Evolutionary conservation across 176 grass and related monocot genomes (phyloP).

Genomic region (Phoenix dactylifera): DNA sequence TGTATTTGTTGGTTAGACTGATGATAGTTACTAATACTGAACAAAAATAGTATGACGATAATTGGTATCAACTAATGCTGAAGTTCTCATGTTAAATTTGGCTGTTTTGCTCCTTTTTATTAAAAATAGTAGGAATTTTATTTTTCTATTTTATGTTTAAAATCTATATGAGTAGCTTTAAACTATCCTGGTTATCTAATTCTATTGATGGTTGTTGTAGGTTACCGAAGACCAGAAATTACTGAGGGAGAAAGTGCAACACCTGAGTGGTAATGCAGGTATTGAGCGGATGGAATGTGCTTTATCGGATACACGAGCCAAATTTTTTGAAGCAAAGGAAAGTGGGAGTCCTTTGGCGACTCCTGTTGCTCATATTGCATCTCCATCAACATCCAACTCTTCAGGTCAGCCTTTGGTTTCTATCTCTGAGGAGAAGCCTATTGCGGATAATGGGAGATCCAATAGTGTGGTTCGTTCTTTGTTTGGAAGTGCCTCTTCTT

Average conservation of each 20-base stretch:
- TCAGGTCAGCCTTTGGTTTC: conserved; percentile 16
- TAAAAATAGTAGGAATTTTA: no score
- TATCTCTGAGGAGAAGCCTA: conserved; percentile 14
- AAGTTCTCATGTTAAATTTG: no score
- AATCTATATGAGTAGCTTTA: no score
- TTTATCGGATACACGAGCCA: conserved; percentile 57
- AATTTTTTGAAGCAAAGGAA: conserved; percentile 83
- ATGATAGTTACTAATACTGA: no score
- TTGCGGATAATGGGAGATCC: conserved; percentile 15
- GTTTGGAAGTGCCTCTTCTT: conserved; percentile 24
- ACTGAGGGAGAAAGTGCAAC: conserved; percentile 79
- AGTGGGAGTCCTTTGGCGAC: conserved; percentile 41
- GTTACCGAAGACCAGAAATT: conserved; percentile 86
- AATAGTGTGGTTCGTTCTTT: conserved; percentile 44
- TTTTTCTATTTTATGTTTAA: no score
- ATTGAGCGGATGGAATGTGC: conserved; percentile 83
- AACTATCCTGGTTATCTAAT: not conserved
- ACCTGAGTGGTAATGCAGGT: conserved; percentile 79
- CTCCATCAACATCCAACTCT: conserved; percentile 36
- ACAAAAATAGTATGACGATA: no score
- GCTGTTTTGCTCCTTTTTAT: no score
- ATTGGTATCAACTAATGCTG: no score
- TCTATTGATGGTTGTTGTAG: conserved; percentile 7
- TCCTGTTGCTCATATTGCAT: conserved; percentile 45
- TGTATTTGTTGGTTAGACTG: no score